phyloP scores from a whole-genome alignment of 2,329 filamentous ascomycete species.

The Aureobasidium lini region DNA sequence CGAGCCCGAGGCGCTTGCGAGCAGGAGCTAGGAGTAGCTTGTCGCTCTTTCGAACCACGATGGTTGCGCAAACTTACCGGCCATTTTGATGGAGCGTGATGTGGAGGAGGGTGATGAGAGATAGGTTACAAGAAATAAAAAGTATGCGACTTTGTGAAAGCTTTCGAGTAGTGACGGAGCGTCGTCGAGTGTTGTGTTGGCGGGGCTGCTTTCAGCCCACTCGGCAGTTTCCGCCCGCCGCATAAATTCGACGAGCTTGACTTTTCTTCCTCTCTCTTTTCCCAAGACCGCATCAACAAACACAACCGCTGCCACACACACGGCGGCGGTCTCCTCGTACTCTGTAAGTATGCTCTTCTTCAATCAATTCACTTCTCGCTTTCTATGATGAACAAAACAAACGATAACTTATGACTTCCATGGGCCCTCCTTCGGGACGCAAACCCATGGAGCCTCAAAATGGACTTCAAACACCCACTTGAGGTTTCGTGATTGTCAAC shows the following conservation, averaged over 20 bases:
- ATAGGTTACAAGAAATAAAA: neutral
- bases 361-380: neutral
- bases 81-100: constrained; percentile 1
- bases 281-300: neutral
- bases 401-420: constrained; percentile 12
- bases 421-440: constrained; percentile 4
- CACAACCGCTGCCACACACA: neutral
- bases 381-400: constrained; percentile 10
- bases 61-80: constrained; percentile 6
- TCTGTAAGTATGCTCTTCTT: constrained; percentile 4
- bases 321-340: neutral
- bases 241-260: neutral
- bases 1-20: neutral
- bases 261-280: neutral
- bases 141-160: constrained; percentile 1
- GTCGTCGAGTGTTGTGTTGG: constrained; percentile 1
- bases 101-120: neutral
- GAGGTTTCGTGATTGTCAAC: constrained; percentile 25
- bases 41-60: neutral
- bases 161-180: constrained; percentile 2
- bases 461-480: constrained; percentile 25
- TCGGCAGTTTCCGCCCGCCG: neutral
- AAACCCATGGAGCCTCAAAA: constrained; percentile 9
- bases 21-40: neutral
- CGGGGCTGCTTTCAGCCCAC: constrained; percentile 3